Percentiles rank a stretch among this genome's conserved stretches.
Evolutionary conservation across 352 stramenopile genomes (phyloP).

Genomic region (Blastocystis hominis): DNA sequence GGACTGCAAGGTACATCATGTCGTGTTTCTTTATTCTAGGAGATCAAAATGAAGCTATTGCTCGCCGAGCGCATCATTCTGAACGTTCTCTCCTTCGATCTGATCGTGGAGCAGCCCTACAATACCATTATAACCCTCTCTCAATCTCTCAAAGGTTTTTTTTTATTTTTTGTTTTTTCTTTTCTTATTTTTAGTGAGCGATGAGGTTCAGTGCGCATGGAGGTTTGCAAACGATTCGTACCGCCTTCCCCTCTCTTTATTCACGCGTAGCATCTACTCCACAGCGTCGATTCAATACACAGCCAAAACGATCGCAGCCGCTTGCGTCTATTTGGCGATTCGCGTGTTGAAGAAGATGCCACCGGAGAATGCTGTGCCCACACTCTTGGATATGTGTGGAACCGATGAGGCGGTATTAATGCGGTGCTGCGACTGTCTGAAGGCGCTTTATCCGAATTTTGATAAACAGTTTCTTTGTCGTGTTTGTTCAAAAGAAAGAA

Average conservation of each 20-base stretch:
- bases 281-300: slow-evolving; percentile 36
- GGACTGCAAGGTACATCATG: neutral
- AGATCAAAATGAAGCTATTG: slow-evolving; percentile 55
- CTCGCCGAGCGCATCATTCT: slow-evolving; percentile 37
- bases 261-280: neutral
- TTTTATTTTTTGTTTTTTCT: neutral
- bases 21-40: neutral
- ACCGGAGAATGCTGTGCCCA: neutral
- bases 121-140: slow-evolving; percentile 1
- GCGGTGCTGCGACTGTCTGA: neutral
- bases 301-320: slow-evolving; percentile 23
- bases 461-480: neutral
- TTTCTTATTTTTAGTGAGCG: neutral
- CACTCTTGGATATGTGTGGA: neutral
- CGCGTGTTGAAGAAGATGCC: neutral
- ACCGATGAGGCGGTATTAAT: neutral
- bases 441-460: slow-evolving; percentile 36
- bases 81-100: slow-evolving; percentile 44
- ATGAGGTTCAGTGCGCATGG: slow-evolving; percentile 6
- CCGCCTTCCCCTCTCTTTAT: neutral
- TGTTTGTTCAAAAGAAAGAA: slow-evolving; percentile 3
- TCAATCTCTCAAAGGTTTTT: neutral
- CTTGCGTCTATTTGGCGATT: slow-evolving; percentile 28
- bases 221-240: slow-evolving; percentile 45
- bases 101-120: slow-evolving; percentile 43